Base-by-base conservation (phyloP, 495 filamentous ascomycete species). In the Sabuloglossum arenarium region DNA sequence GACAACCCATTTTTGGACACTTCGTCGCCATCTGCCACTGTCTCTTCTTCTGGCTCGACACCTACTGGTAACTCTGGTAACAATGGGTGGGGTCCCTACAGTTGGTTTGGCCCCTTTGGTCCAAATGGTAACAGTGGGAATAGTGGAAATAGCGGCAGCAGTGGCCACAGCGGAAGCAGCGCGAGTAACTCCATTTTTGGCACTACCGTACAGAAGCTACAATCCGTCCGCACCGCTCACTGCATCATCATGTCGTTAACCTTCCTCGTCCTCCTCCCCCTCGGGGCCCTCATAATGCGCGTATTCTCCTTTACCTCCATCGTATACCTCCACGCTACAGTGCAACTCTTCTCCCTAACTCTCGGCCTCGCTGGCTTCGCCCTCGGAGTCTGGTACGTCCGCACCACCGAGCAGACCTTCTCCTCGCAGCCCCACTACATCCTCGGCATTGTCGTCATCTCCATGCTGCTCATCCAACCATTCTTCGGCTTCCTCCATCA, bases 401-500 rank as follows among this genome's bases (percentile, higher is more conserved):
- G 63, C 61, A 68, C 65, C 28, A 63, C 60, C 0, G 52, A 53
- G 37, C 58, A 66, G 23, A 66, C 65, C 29, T 55, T 42, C 53
- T 56, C 45, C 56, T 31, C 31, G 19, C 30, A 57, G 23, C 55
- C 28, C 54, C 71, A 73, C 54, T 65, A 69, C 12, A 68, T 74
- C 30, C 71, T 87, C 56, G 85, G 85, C 19, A 72, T 79, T 4
- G 68, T 82, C 28, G 69, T 87, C 14, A 61, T 80, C 10, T 65
- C 58, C 8, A 65, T 84, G 16, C 60, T 83, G n/a, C 63, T 73
- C 16, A 62, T 86, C 39, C 85, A 88, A 63, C 82, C 80, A 4
- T 61, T 75, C 4, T 70, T 84, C 42, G 85, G 83, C 21, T 61
- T 74, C 0, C 14, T 82, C 3, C 85, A 89, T 59, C 85, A 88